Conservation (phyloP, 306 rosid species). For the Parietaria judaica region DNA sequence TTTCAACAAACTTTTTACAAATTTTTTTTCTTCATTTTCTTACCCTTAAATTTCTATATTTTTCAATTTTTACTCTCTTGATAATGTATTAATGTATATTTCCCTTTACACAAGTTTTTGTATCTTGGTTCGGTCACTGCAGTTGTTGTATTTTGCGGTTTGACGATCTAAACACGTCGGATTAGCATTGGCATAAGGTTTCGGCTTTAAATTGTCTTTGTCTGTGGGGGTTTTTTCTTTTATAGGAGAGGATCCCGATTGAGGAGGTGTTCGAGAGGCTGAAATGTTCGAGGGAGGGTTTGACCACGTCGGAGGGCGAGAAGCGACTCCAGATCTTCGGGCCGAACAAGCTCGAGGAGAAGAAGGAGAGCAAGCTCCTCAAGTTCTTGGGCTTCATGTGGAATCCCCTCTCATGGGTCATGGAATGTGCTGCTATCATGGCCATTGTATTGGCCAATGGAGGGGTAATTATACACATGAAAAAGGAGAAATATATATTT, state of each 20-base stretch:
- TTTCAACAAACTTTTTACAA: no score
- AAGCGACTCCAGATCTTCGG: slow-evolving; percentile 72
- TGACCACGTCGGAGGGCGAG: slow-evolving; percentile 53
- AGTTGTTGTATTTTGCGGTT: no score
- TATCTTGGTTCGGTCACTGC: no score
- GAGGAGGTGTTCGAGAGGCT: slow-evolving; percentile 68
- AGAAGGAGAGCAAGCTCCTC: slow-evolving; percentile 57
- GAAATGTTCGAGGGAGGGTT: slow-evolving; percentile 58
- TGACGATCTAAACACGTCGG: no score
- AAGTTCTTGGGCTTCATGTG: slow-evolving; percentile 96
- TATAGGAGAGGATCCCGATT: slow-evolving; percentile 62
- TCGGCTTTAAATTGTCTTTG: neutral
- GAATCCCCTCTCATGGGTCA: slow-evolving; percentile 95
- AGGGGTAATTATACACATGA: slow-evolving; percentile 44
- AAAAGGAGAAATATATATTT: neutral
- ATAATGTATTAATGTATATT: no score
- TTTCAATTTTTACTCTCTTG: no score
- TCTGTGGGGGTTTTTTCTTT: neutral
- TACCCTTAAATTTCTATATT: no score
- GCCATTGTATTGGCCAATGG: slow-evolving; percentile 84
- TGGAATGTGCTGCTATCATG: slow-evolving; percentile 87
- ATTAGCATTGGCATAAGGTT: neutral
- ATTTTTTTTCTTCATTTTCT: no score
- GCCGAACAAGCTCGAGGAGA: slow-evolving; percentile 79
- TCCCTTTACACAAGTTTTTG: no score